Evolutionary conservation across 2,329 filamentous ascomycete species (phyloP).

Genomic region (Neofusicoccum ribis): DNA sequence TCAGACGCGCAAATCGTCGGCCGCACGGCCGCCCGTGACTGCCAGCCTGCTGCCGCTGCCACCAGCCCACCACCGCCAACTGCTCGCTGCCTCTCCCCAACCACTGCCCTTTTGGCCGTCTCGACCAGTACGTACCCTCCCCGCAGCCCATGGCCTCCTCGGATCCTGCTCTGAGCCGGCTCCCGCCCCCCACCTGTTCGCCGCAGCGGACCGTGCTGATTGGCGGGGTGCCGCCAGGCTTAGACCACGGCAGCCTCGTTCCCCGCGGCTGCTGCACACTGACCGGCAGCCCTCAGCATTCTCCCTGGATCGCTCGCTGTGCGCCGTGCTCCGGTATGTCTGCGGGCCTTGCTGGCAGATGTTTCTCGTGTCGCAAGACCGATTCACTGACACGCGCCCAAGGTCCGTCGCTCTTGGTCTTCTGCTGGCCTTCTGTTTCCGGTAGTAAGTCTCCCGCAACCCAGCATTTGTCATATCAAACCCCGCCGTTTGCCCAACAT

Average conservation of each 20-base stretch:
- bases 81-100: not conserved
- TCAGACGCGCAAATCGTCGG: not conserved
- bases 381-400: not conserved
- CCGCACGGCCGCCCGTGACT: conserved; percentile 5
- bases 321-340: not conserved
- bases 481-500: not conserved
- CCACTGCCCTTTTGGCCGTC: not conserved
- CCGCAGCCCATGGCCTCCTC: not conserved
- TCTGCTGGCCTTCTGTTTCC: not conserved
- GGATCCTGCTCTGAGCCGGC: not conserved
- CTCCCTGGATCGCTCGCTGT: not conserved
- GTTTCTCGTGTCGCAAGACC: not conserved
- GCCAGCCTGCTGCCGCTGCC: too few species aligned
- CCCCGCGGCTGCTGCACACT: not conserved
- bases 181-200: not conserved
- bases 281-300: not conserved
- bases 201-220: not conserved
- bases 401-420: not conserved
- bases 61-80: not conserved
- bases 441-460: not conserved
- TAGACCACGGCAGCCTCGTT: not conserved
- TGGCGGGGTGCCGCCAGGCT: not conserved
- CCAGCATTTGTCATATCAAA: not conserved
- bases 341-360: not conserved
- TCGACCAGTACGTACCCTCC: not conserved